Conservation (phyloP, 1,284 basidiomycete species). For the Rhodotorula sp. region DNA sequence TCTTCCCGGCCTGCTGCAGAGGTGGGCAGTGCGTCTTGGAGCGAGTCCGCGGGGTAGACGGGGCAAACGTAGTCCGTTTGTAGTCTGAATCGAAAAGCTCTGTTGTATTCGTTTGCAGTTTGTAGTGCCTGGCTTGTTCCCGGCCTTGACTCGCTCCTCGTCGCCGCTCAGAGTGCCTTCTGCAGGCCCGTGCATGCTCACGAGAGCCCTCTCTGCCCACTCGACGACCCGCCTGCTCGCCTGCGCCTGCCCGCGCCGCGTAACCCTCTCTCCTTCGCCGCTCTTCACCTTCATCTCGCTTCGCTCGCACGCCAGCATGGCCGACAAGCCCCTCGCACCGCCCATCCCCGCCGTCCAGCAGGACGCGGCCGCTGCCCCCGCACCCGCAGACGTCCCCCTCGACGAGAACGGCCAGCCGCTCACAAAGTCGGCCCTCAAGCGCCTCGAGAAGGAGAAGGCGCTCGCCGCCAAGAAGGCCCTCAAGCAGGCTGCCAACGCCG, state of each 20-base stretch:
- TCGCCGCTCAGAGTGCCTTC: not conserved
- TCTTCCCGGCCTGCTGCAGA: not conserved
- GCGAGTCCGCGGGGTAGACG: not conserved
- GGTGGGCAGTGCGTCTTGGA: not conserved
- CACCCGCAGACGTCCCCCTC: constrained; percentile 10
- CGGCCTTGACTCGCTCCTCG: no score
- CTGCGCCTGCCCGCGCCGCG: not conserved
- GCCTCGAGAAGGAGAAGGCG: constrained; percentile 40
- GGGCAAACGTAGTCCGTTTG: no score
- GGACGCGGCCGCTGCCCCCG: constrained; percentile 2
- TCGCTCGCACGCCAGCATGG: constrained; percentile 1
- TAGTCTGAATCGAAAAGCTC: no score
- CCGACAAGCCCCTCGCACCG: not conserved
- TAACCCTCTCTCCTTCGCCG: not conserved
- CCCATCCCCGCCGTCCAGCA: constrained; percentile 4
- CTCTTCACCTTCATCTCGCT: not conserved
- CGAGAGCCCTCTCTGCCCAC: no score
- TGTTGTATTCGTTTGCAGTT: no score
- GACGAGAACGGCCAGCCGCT: constrained; percentile 24
- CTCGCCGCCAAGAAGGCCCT: constrained; percentile 43
- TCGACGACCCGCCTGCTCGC: not conserved
- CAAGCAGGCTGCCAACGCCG: constrained; percentile 26
- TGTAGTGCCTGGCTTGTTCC: no score
- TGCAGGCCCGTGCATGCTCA: not conserved
- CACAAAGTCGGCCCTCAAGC: constrained; percentile 41